Percentiles rank a stretch among this genome's conserved stretches.
These are phyloP conservation scores for Neophaeococcomyces aloes DNA, from an alignment of 2,329 filamentous ascomycete genomes.

Conservation along the genomic window DNA sequence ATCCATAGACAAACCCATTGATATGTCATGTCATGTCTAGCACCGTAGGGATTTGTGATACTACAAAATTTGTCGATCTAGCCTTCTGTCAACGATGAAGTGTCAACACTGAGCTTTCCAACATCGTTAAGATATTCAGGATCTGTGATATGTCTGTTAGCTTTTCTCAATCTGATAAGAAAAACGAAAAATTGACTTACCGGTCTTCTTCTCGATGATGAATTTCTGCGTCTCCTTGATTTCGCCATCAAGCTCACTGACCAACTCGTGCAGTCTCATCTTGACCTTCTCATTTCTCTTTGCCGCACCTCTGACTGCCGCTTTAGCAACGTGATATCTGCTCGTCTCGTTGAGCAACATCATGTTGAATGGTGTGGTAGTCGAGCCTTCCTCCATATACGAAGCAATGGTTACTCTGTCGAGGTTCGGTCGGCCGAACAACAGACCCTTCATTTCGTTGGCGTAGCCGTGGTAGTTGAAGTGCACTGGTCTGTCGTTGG, in stretches of 20 bases:
- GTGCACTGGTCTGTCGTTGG: slow-evolving; percentile 43
- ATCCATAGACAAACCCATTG: no score
- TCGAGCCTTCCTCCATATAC: slow-evolving; percentile 56
- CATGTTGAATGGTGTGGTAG: slow-evolving; percentile 61
- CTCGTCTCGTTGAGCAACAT: slow-evolving; percentile 53
- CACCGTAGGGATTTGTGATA: no score
- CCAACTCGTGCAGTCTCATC: slow-evolving; percentile 35
- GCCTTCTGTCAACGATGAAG: slow-evolving; percentile 13
- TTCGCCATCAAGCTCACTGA: slow-evolving; percentile 39
- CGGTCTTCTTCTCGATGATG: slow-evolving; percentile 44
- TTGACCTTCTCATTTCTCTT: slow-evolving; percentile 40
- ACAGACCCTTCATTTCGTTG: slow-evolving; percentile 48
- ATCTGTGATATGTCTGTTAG: slow-evolving; percentile 9
- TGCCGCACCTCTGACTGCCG: slow-evolving; percentile 42
- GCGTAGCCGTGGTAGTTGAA: slow-evolving; percentile 61
- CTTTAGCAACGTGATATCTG: slow-evolving; percentile 48
- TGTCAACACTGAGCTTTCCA: slow-evolving; percentile 15
- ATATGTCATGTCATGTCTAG: no score
- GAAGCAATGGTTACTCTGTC: slow-evolving; percentile 47
- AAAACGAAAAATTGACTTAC: slow-evolving; percentile 28
- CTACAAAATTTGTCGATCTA: no score
- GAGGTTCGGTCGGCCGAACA: slow-evolving; percentile 47
- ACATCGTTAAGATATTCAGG: slow-evolving; percentile 17
- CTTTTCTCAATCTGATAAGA: not conserved
- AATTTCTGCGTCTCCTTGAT: slow-evolving; percentile 43